Evolutionary conservation across 805 yeast species (phyloP).

Genomic region (Debaryomyces prosopidis): DNA sequence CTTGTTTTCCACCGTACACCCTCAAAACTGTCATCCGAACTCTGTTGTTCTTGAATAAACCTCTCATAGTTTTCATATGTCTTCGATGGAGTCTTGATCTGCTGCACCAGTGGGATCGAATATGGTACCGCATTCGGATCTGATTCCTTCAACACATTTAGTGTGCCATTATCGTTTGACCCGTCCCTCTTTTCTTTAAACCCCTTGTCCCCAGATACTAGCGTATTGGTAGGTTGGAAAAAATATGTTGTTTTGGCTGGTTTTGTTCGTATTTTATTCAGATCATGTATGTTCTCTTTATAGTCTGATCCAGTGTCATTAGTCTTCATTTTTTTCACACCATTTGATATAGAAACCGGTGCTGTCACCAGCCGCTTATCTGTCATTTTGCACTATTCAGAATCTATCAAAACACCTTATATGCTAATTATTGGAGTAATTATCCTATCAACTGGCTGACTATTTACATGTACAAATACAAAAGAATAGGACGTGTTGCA

Average conservation of each 20-base stretch:
- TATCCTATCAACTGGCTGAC: neutral
- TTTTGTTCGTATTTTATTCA: slow-evolving; percentile 1
- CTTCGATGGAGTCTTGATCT: slow-evolving; percentile 4
- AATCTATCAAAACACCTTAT: neutral
- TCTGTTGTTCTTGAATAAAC: slow-evolving; percentile 24
- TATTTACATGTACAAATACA: neutral
- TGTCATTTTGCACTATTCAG: neutral
- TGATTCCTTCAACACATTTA: neutral
- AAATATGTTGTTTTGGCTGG: slow-evolving; percentile 29
- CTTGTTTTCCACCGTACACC: slow-evolving; percentile 46
- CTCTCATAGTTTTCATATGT: slow-evolving; percentile 11
- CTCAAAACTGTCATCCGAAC: slow-evolving; percentile 46
- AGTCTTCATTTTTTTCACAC: neutral
- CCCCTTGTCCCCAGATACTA: slow-evolving; percentile 11
- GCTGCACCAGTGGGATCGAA: neutral
- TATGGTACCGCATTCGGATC: neutral
- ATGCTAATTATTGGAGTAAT: neutral
- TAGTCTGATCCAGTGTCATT: neutral
- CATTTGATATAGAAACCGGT: neutral
- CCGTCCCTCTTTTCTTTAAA: neutral
- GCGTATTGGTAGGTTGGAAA: slow-evolving; percentile 34
- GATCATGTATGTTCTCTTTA: neutral
- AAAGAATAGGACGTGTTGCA: neutral
- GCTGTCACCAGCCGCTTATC: neutral
- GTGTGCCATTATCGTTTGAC: neutral